These are phyloP conservation scores for Colletotrichum sp. DNA, from an alignment of 2,329 filamentous ascomycete species.

Conservation along the genomic window DNA sequence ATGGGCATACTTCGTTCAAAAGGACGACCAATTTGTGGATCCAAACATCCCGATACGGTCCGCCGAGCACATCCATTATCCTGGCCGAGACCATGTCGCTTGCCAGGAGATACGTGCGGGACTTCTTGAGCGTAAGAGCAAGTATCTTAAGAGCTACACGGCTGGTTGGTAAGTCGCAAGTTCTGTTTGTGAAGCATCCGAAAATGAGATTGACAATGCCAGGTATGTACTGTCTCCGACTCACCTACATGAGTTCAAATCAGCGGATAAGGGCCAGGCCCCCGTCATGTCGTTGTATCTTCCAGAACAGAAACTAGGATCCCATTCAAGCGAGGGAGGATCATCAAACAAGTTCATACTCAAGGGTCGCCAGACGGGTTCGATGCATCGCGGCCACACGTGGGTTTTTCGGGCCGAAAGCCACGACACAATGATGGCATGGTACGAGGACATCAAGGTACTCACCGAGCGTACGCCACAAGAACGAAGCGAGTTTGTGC, in stretches of 20 bases:
- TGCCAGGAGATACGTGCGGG: slow-evolving; percentile 86
- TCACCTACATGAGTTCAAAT: slow-evolving; percentile 98
- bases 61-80: slow-evolving; percentile 86
- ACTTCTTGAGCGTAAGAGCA: slow-evolving; percentile 96
- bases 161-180: slow-evolving; percentile 77
- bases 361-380: slow-evolving; percentile 91
- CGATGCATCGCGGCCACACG: slow-evolving; percentile 83
- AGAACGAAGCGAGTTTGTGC: slow-evolving; percentile 86
- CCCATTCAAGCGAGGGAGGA: slow-evolving; percentile 81
- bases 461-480: slow-evolving; percentile 89
- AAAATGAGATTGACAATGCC: not conserved
- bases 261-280: slow-evolving; percentile 88
- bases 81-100: slow-evolving; percentile 84
- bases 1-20: slow-evolving; percentile 83
- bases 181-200: not conserved
- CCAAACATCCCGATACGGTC: slow-evolving; percentile 80
- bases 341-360: slow-evolving; percentile 97
- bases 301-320: slow-evolving; percentile 93
- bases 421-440: slow-evolving; percentile 95
- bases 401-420: slow-evolving; percentile 76
- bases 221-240: slow-evolving; percentile 97
- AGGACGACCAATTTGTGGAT: slow-evolving; percentile 86
- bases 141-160: slow-evolving; percentile 97
- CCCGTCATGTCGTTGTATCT: slow-evolving; percentile 97
- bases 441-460: slow-evolving; percentile 91